phyloP scores from a whole-genome alignment of 768 basidiomycete genomes.

The Flagelloscypha sp. region DNA sequence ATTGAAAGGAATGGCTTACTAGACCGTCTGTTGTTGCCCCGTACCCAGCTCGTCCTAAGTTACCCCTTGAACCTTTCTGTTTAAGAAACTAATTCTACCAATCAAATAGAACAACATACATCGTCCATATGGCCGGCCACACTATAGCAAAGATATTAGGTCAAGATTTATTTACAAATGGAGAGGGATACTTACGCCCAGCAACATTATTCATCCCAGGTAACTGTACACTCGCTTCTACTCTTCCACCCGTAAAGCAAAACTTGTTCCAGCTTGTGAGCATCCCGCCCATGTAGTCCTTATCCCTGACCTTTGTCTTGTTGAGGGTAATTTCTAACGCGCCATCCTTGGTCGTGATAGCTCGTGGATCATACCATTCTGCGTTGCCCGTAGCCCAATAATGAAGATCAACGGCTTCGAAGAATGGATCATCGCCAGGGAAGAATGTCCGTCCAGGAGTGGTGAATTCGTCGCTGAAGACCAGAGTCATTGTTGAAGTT shows the following conservation, averaged over 20 bases:
- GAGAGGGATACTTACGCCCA: slow-evolving; percentile 23
- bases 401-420: slow-evolving; percentile 59
- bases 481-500: slow-evolving; percentile 42
- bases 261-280: slow-evolving; percentile 87
- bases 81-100: background rate
- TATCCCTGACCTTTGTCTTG: slow-evolving; percentile 33
- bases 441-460: slow-evolving; percentile 58
- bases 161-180: background rate
- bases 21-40: slow-evolving; percentile 78
- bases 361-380: slow-evolving; percentile 51
- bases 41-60: slow-evolving; percentile 65
- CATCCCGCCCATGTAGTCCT: slow-evolving; percentile 37
- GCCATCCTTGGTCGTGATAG: slow-evolving; percentile 43
- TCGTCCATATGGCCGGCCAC: slow-evolving; percentile 83
- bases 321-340: slow-evolving; percentile 44
- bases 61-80: slow-evolving; percentile 50
- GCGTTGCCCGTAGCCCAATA: slow-evolving; percentile 56
- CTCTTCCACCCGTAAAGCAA: slow-evolving; percentile 78
- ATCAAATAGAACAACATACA: slow-evolving; percentile 10
- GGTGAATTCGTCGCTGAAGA: slow-evolving; percentile 85
- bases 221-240: slow-evolving; percentile 55
- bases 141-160: slow-evolving; percentile 16
- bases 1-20: slow-evolving; percentile 29
- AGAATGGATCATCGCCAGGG: slow-evolving; percentile 70
- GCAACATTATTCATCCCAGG: slow-evolving; percentile 58